Evolutionary conservation across 2,329 filamentous ascomycete genomes (phyloP), one percentile per base, ranked within the genome.

Genomic region (Scedosporium aurantiacum): DNA sequence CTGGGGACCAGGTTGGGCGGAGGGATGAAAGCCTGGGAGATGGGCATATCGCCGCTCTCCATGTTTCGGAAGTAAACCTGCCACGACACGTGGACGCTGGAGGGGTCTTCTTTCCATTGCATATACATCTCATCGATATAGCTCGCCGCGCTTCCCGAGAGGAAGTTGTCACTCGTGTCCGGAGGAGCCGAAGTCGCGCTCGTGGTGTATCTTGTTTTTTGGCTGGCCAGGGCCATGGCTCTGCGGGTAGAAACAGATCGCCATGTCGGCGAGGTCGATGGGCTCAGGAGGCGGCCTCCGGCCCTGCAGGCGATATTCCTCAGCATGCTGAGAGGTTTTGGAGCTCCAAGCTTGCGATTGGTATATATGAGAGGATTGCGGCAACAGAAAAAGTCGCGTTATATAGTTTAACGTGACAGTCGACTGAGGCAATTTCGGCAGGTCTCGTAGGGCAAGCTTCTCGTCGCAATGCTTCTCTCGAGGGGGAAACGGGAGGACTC

Each of bases 111-210:
- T 78, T 93, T 96, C 94, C 94, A 99, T 73, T 92, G 87, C 79
- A 97, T 81, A 78, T 99, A 99, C 94, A 99, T 99, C 81, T 97
- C 94, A 76, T 99, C 94, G 73, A 99, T 91, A 79, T 99, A 99
- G 80, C 96, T 97, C 76, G 94, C 94, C 64, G 93, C 94, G 80
- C 90, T 97, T 67, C 94, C 94, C 65, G 91, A 90, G 64, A 99
- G 84, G 82, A 99, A 99, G 78, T 87, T 96, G 77, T 99, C 94
- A 75, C 89, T 96, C 66, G 92, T 85, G 73, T 96, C 91, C 65
- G 84, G 83, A 21, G 82, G 73, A 62, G 76, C 78, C 61, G 80
- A 75, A 62, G 78, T 78, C 61, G 82, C 78, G 67, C 69, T 72
- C 63, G 57, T 45, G 65, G 82, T 82, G 76, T 82, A 80, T 68